Evolutionary conservation across 768 basidiomycete species (phyloP), one percentile per base, ranked within the genome.

Genomic region (Mycena floridula): DNA sequence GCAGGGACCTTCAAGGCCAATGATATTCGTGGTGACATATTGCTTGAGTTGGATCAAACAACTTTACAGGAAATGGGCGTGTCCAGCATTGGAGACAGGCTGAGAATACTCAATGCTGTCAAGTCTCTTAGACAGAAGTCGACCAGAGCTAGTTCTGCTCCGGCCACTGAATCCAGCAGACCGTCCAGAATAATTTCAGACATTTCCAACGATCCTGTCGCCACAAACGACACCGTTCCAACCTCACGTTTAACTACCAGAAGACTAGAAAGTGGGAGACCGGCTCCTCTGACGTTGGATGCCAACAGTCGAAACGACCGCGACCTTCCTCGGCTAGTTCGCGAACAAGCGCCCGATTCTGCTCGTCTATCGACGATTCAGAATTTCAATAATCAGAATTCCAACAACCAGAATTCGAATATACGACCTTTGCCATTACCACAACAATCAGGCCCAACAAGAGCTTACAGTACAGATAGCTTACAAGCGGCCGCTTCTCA

Each of bases 1-100:
- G 78, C 82, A 8, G 62, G 70, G 7, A 69, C 74, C 0, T 99
- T 99, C 68, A 77, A 72, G 39, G 72, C 75, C 4, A 88, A 95
- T 66, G 95, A 99, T 58, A 95, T 99, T 54, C 69, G 90, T 41
- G 93, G 95, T 5, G 86, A 90, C 58, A 82, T 99, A 18, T 66
- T 99, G 15, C 73, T 97, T 40, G 96, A 99, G 50, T 68, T 98
- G 37, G 95, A 98, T 57, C 89, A 93, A 62, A 63, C 69, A 6
- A 85, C 82, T 2, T 67, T 99, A 40, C 89, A 84, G 59, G 96
- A 99, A 64, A 89, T 98, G 81, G 87, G 87, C 12, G 77, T 99
- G 23, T 55, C 72, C 25, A 90, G 85, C 62, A 85, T 99, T 32
- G 96, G 96, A 9, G 96, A 99, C 63, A 72, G 94, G 40, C 79